Conservation (phyloP, 2,329 filamentous ascomycete species). For the Fusarium mangiferae region DNA sequence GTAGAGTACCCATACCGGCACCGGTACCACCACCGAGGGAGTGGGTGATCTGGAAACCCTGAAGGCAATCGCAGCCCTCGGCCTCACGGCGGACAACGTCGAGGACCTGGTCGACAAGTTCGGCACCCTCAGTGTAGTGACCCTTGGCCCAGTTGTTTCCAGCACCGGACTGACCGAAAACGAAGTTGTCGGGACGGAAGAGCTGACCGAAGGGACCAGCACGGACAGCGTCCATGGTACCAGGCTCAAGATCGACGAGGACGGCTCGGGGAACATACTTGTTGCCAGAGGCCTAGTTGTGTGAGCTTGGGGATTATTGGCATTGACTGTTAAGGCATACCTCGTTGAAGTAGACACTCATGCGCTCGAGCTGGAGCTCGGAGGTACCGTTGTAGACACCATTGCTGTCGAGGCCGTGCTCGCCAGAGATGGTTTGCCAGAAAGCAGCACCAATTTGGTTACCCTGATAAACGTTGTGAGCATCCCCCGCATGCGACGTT, state of each 20-base stretch:
- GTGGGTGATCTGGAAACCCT: slow-evolving; percentile 99
- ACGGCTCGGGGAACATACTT: slow-evolving; percentile 99
- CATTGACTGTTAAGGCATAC: slow-evolving; percentile 48
- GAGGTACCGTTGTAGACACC: slow-evolving; percentile 99
- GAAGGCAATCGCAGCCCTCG: slow-evolving; percentile 98
- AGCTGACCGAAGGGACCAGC: slow-evolving; percentile 98
- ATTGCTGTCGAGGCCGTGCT: slow-evolving; percentile 97
- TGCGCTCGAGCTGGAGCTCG: slow-evolving; percentile 98
- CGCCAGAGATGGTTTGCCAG: slow-evolving; percentile 90
- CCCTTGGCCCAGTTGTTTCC: slow-evolving; percentile 99
- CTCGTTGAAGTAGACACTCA: slow-evolving; percentile 99
- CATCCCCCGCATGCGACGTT: slow-evolving; percentile 28
- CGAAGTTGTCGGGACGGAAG: slow-evolving; percentile 99
- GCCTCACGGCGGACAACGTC: slow-evolving; percentile 99
- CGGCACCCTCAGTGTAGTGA: slow-evolving; percentile 99
- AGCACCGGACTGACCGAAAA: slow-evolving; percentile 99
- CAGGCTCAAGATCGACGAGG: slow-evolving; percentile 98
- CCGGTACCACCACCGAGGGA: slow-evolving; percentile 99
- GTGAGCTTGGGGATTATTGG: slow-evolving; percentile 19
- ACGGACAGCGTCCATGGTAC: slow-evolving; percentile 99
- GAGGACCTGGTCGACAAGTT: slow-evolving; percentile 97
- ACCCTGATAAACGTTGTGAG: slow-evolving; percentile 72
- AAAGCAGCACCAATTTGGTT: slow-evolving; percentile 99
- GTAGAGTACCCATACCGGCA: slow-evolving; percentile 99
- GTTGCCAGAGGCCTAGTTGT: slow-evolving; percentile 85